Evolutionary conservation across 139 green algal species (phyloP), one percentile per base, ranked within the genome.

Genomic region (Chlorella sorokiniana): DNA sequence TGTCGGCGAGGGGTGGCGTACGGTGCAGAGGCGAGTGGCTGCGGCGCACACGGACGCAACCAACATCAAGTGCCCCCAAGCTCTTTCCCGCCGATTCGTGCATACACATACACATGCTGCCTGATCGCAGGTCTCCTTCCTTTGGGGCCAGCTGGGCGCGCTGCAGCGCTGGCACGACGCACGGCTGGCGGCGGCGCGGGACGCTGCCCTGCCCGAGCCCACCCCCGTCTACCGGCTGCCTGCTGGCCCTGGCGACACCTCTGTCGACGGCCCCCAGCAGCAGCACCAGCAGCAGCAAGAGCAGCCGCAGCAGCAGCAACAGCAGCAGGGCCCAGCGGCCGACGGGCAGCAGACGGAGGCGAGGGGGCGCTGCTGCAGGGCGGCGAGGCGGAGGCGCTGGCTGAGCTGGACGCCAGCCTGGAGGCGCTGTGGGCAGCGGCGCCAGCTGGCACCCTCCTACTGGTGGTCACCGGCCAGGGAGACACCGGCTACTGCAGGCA

Each of bases 401-500:
- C 35, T 2, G 33, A 20, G 4, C 76, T 92, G 20, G 89, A 93
- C 56, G 35, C 20, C 1, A 77, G 75, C 4, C 35, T 96, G 52
- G 76, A 41, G 14, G 31, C 44, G 20, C n/a, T 96, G 38, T 89
- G 79, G 42, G 64, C 64, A 1, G 84, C 81, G 1, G 76, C 92
- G 76, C 87, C 87, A 22, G 18, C 69, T 1, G 91, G 92, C 71
- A 88, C 80, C 16, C 63, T 96, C 84, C 61, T 96, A 18, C 10
- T 96, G 4, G 81, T 94, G 42, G 78, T 82, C 8, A 91, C 89
- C 8, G 88, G 90, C 2, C 89, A 93, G 59, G 92, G 91, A 0
- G 87, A 95, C 82, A 95, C 88, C 9, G 27, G 56, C 37, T 85
- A 92, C 44, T 48, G 67, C 44, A 54, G 83, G 54, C 77, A 27